phyloP scores from a whole-genome alignment of 2,329 filamentous ascomycete species.

The Colletotrichum brevisporum region DNA sequence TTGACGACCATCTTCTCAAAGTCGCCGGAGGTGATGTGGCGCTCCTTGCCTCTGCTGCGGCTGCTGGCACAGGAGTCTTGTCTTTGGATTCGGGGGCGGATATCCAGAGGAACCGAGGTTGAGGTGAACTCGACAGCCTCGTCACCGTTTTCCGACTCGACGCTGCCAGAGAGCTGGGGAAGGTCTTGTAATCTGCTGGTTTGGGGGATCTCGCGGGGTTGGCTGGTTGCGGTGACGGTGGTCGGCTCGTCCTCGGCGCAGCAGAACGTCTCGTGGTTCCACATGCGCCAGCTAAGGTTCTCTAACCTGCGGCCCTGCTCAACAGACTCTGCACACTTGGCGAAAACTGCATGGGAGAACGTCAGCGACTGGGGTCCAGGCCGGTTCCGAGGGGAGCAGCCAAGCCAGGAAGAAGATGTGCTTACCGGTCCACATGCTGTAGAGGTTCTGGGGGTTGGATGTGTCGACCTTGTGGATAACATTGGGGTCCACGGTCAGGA shows the following conservation, averaged over 20 bases:
- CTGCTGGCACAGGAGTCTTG: constrained; percentile 80
- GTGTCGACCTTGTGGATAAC: constrained; percentile 97
- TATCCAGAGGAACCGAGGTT: constrained; percentile 68
- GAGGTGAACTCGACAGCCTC: constrained; percentile 72
- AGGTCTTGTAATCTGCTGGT: constrained; percentile 64
- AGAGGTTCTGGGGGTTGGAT: constrained; percentile 90
- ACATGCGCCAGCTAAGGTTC: constrained; percentile 95
- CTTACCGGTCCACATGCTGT: constrained; percentile 97
- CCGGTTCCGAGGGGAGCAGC: constrained; percentile 33
- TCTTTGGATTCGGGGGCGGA: constrained; percentile 77
- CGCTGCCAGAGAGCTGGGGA: constrained; percentile 82
- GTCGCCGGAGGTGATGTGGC: constrained; percentile 92
- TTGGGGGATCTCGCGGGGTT: constrained; percentile 65
- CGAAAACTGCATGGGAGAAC: constrained; percentile 77
- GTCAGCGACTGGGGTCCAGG: constrained; percentile 44
- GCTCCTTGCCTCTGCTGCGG: constrained; percentile 81
- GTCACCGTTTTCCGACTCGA: constrained; percentile 81
- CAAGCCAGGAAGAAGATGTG: constrained; percentile 12
- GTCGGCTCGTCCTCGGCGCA: constrained; percentile 75
- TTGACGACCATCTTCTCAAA: constrained; percentile 94
- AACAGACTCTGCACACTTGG: constrained; percentile 92
- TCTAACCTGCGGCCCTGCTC: constrained; percentile 93
- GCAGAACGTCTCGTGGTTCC: constrained; percentile 94
- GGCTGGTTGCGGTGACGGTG: constrained; percentile 55
- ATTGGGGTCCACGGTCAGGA: constrained; percentile 91